Percentiles rank a stretch among this genome's conserved stretches.
These are phyloP conservation scores for Apiotrichum gracile DNA, from an alignment of 1,284 basidiomycete species.

Conservation along the genomic window DNA sequence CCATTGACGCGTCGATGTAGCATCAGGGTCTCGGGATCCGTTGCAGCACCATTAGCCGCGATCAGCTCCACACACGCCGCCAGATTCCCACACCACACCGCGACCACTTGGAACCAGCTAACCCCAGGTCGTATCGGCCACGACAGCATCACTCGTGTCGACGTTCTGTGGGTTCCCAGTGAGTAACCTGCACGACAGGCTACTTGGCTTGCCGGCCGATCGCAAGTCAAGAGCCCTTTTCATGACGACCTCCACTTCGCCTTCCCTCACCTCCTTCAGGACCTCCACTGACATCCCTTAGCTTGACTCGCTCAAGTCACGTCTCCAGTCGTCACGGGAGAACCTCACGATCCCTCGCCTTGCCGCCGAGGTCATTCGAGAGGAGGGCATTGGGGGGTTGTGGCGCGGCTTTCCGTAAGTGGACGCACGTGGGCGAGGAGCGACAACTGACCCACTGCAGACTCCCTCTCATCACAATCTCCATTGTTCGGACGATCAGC, in stretches of 20 bases:
- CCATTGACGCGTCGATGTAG: no score
- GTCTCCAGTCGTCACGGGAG: conserved; percentile 77
- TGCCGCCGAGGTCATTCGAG: conserved; percentile 61
- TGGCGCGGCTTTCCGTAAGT: conserved; percentile 45
- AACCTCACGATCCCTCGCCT: conserved; percentile 67
- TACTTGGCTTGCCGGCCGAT: no score
- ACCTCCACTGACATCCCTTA: conserved; percentile 14
- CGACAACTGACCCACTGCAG: conserved; percentile 32
- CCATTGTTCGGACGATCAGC: conserved; percentile 82
- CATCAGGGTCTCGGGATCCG: no score
- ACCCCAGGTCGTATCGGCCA: conserved; percentile 41
- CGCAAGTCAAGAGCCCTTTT: no score
- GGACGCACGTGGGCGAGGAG: background rate
- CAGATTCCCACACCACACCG: no score
- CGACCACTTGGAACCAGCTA: background rate
- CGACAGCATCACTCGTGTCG: conserved; percentile 45
- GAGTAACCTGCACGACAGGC: background rate
- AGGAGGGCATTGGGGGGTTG: conserved; percentile 79
- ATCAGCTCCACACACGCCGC: background rate
- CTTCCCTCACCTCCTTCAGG: no score
- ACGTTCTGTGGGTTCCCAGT: conserved; percentile 49
- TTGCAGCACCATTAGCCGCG: no score
- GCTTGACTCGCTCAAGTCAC: conserved; percentile 86
- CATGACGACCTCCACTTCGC: no score
- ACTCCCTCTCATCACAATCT: conserved; percentile 93